phyloP scores from a whole-genome alignment of 305 asterid genomes.

The Coffea humblotiana region DNA sequence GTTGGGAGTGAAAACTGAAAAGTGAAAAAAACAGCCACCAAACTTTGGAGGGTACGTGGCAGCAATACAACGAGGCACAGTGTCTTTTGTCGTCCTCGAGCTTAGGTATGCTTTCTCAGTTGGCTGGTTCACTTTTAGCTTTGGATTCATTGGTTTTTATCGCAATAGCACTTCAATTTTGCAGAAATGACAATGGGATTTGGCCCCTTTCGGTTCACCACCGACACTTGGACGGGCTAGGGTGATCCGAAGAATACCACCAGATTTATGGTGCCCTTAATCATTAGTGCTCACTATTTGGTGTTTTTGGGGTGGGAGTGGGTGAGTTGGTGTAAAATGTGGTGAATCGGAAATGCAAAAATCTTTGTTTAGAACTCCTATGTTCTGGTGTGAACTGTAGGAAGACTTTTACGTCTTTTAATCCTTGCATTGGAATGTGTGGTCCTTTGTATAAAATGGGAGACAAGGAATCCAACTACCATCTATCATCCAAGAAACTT shows the following conservation, averaged over 20 bases:
- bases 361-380: constrained; percentile 4
- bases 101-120: not conserved
- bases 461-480: not conserved
- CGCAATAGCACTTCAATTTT: not conserved
- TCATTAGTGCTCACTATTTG: too few relatives aligned
- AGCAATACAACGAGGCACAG: constrained; percentile 20
- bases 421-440: not conserved
- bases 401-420: not conserved
- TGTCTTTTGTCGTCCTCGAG: constrained; percentile 6
- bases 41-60: constrained; percentile 44
- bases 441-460: not conserved
- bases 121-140: not conserved
- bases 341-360: constrained; percentile 15
- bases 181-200: not conserved
- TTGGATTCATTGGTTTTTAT: not conserved
- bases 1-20: not conserved
- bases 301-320: too few relatives aligned
- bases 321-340: not conserved
- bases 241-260: not conserved
- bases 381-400: not conserved
- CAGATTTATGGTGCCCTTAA: too few relatives aligned
- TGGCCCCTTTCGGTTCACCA: not conserved
- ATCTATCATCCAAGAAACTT: not conserved
- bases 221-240: not conserved
- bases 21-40: constrained; percentile 21